Conservation (phyloP, 208 protist genomes). For the Trypanosoma brucei region DNA sequence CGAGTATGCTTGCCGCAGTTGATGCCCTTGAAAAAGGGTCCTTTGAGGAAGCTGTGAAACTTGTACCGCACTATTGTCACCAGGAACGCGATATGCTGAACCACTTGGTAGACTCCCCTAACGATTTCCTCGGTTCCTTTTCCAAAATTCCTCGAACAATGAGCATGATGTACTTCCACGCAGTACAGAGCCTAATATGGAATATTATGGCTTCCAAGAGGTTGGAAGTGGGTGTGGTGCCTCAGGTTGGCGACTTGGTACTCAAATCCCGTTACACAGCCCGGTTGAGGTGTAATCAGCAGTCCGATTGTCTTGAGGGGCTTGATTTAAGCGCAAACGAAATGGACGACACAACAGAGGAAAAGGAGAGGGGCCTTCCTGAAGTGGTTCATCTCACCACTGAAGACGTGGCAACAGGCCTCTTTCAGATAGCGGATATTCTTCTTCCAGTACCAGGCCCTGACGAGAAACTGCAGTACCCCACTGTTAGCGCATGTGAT, state of each 20-base stretch:
- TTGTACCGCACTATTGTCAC: slow-evolving; percentile 68
- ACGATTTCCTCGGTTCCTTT: slow-evolving; percentile 75
- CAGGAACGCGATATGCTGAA: slow-evolving; percentile 83
- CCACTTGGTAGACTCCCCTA: slow-evolving; percentile 52
- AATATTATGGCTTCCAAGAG: slow-evolving; percentile 89
- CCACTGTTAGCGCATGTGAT: slow-evolving; percentile 36
- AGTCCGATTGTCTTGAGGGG: neutral
- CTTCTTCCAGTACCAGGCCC: slow-evolving; percentile 88
- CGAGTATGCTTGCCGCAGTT: slow-evolving; percentile 36
- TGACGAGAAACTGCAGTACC: slow-evolving; percentile 70
- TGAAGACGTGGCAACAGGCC: slow-evolving; percentile 44
- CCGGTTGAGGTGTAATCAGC: neutral
- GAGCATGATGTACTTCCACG: slow-evolving; percentile 91
- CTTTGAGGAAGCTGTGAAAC: slow-evolving; percentile 45
- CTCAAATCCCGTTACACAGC: slow-evolving; percentile 38
- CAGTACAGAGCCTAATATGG: slow-evolving; percentile 92
- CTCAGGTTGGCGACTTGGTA: slow-evolving; percentile 84
- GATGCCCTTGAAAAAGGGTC: slow-evolving; percentile 25
- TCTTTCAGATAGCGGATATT: slow-evolving; percentile 81
- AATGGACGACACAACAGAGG: neutral
- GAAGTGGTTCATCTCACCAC: slow-evolving; percentile 46
- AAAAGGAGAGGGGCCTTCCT: slow-evolving; percentile 29
- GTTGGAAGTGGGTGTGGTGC: slow-evolving; percentile 39
- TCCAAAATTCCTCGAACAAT: slow-evolving; percentile 77
- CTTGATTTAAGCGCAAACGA: neutral